Evolutionary conservation across 2,329 filamentous ascomycete genomes (phyloP), one percentile per base, ranked within the genome.

Genomic region (Aspergillus texensis): DNA sequence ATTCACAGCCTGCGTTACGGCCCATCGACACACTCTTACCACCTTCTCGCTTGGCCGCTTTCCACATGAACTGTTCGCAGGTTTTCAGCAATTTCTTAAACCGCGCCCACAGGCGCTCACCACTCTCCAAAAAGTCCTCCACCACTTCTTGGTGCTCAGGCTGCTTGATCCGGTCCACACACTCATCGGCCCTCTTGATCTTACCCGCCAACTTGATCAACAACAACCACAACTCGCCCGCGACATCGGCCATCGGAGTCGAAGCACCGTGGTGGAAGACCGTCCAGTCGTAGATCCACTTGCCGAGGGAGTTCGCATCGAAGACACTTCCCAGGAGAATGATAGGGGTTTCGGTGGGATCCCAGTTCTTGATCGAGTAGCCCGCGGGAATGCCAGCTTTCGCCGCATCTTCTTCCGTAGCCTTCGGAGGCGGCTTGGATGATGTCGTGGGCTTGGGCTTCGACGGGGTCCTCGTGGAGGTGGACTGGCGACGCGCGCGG

Each of bases 251-350:
- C 74, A 97, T 92, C 57, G 93, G 92, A 12, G 91, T 93, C 46
- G 87, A 87, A 16, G 93, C 87, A 43, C 92, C 92, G 70, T 96
- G 89, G 77, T 91, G 89, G 82, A 92, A 97, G 67, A 97, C 92
- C 21, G 95, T 97, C 95, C 95, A 99, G 84, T 98, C 95, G 80
- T 97, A 99, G 75, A 99, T 96, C 95, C 95, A 99, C 81, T 97
- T 97, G 74, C 95, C 95, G 34, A 99, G 86, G 30, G 93, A 97
- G 85, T 98, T 97, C 74, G 94, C 92, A 76, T 98, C 95, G 75
- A 98, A 98, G 62, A 98, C 95, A 75, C 92, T 96, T 57, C 95
- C 95, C 26, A 98, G 86, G 30, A 99, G 87, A 75, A 97, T 89
- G 76, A 99, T 97, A 58, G 95, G 95, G 70, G 93, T 89, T 82